These are phyloP conservation scores for Phaeodactylum tricornutum DNA, from an alignment of 108 stramenopile species.

Conservation along the genomic window DNA sequence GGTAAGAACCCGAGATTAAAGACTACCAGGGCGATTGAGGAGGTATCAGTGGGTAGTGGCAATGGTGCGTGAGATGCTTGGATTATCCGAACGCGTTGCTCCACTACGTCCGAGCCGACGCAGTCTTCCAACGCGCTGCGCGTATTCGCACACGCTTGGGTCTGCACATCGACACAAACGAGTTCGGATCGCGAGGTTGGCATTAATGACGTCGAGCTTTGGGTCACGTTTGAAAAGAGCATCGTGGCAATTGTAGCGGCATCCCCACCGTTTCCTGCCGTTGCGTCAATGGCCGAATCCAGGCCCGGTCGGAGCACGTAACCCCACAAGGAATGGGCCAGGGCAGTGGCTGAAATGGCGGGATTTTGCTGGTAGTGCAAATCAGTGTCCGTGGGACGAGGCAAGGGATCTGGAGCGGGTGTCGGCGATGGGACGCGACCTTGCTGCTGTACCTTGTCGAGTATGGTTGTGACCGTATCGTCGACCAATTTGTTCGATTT, in stretches of 20 bases:
- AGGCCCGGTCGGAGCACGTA: constrained; percentile 36
- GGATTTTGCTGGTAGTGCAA: constrained; percentile 45
- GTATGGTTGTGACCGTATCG: no score
- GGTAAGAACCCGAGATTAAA: constrained; percentile 80
- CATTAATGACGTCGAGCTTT: background rate
- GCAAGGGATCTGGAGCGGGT: no score
- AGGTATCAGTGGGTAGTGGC: constrained; percentile 9
- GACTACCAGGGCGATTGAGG: constrained; percentile 49
- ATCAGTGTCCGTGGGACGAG: no score
- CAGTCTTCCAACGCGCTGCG: constrained; percentile 15
- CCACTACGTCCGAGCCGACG: constrained; percentile 1
- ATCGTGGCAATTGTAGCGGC: constrained; percentile 40
- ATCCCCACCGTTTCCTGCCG: constrained; percentile 74
- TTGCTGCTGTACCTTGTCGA: no score
- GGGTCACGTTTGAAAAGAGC: constrained; percentile 23
- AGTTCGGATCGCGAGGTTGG: constrained; percentile 23
- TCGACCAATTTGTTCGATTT: no score
- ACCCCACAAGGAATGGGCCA: constrained; percentile 65
- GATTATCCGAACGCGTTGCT: constrained; percentile 20
- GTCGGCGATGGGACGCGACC: no score
- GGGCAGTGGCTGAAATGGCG: constrained; percentile 46
- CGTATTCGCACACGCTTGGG: constrained; percentile 49
- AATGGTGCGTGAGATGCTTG: constrained; percentile 36
- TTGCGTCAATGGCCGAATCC: constrained; percentile 72
- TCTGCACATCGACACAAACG: constrained; percentile 67